Evolutionary conservation across 208 protist species (phyloP).

Genomic region (Acanthamoeba sp.): DNA sequence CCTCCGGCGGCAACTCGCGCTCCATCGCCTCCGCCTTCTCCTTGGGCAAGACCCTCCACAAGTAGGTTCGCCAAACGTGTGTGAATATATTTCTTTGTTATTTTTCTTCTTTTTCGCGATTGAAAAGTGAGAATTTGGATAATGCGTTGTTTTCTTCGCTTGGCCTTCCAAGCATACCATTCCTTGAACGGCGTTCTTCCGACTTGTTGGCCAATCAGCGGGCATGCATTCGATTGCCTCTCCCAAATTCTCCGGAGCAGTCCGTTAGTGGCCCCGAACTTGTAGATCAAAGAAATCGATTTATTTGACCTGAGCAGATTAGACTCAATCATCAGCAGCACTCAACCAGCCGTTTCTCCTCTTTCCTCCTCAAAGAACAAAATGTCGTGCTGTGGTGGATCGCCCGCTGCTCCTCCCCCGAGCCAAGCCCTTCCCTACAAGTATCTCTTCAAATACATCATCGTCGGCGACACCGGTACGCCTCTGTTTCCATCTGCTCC

Average conservation of each 20-base stretch:
- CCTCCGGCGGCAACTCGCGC: conserved; percentile 24
- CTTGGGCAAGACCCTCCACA: conserved; percentile 21
- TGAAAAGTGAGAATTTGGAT: no score
- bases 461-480: conserved; percentile 89
- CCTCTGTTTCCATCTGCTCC: background rate
- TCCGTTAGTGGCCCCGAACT: no score
- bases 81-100: no score
- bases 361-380: background rate
- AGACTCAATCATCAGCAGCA: background rate
- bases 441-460: conserved; percentile 99
- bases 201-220: no score
- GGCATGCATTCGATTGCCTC: no score
- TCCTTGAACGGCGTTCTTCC: no score
- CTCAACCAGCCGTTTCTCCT: background rate
- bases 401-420: conserved; percentile 16
- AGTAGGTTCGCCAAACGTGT: background rate
- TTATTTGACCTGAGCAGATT: no score
- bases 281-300: no score
- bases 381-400: conserved; percentile 46
- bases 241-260: no score
- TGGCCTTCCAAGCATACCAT: no score
- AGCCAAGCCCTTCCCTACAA: conserved; percentile 84
- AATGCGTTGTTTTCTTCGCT: no score
- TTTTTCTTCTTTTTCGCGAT: no score
- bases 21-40: background rate